These are phyloP conservation scores for Calendula officinalis DNA, from an alignment of 129 eudicot species.

Conservation along the genomic window DNA sequence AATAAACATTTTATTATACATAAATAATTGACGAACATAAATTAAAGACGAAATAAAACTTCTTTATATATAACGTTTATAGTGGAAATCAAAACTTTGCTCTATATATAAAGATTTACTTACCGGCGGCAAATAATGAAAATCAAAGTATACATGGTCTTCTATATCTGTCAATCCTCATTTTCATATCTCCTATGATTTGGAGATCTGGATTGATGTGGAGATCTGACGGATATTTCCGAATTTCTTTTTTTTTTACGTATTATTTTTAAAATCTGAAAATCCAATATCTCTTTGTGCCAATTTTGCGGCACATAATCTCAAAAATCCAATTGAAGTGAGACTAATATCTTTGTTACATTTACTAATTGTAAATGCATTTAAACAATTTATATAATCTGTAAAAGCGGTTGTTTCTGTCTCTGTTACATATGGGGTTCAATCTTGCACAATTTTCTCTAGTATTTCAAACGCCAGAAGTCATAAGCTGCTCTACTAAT, in stretches of 20 bases:
- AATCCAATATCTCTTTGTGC: constrained; percentile 78
- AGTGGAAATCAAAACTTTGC: too few species aligned
- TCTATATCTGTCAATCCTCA: constrained; percentile 58
- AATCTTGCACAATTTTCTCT: constrained; percentile 88
- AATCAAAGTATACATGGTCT: constrained; percentile 84
- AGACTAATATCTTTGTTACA: constrained; percentile 86
- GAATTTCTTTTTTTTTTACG: constrained; percentile 52
- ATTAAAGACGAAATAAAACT: too few species aligned
- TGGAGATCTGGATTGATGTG: too few species aligned
- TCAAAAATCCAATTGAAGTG: constrained; percentile 84
- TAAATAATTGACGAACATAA: too few species aligned
- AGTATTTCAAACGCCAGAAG: constrained; percentile 83
- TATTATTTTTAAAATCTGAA: constrained; percentile 25
- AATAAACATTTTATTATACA: too few species aligned
- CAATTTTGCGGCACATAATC: constrained; percentile 77
- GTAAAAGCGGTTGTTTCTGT: constrained; percentile 93
- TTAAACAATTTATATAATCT: constrained; percentile 84
- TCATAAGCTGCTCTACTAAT: constrained; percentile 99
- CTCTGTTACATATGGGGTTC: constrained; percentile 88
- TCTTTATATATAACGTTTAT: too few species aligned
- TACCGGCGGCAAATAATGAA: constrained; percentile 93
- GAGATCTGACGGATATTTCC: neutral
- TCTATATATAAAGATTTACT: too few species aligned
- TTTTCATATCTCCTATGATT: constrained; percentile 24
- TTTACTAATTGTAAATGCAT: constrained; percentile 86